These are phyloP conservation scores for Metrosideros polymorpha DNA, from an alignment of 441 rosid species.

Conservation along the genomic window DNA sequence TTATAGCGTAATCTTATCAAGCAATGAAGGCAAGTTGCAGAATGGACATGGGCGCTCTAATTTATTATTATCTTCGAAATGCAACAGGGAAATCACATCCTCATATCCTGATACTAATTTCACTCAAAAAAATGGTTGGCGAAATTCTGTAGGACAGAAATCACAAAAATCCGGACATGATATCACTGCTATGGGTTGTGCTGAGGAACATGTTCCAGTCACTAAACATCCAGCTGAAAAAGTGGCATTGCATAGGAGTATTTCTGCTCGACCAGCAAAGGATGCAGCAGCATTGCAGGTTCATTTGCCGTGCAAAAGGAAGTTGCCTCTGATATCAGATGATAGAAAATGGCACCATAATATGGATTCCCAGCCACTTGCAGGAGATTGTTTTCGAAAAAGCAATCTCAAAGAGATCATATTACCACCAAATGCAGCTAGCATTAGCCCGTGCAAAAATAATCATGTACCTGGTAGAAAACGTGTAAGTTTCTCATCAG, in stretches of 20 bases:
- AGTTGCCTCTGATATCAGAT: conserved; percentile 20
- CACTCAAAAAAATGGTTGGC: not conserved
- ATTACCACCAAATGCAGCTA: conserved; percentile 11
- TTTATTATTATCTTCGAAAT: conserved; percentile 5
- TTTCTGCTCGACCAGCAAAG: conserved; percentile 8
- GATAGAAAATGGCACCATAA: conserved; percentile 9
- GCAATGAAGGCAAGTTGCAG: conserved; percentile 10
- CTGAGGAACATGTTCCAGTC: conserved; percentile 2
- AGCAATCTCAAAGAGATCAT: conserved; percentile 5
- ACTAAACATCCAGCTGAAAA: conserved; percentile 3
- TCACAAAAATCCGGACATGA: conserved; percentile 4
- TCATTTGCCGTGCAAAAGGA: conserved; percentile 15
- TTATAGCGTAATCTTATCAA: conserved; percentile 23
- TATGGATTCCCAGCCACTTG: conserved; percentile 18
- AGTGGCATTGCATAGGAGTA: not conserved
- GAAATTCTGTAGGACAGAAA: conserved; percentile 2
- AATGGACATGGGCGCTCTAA: not conserved
- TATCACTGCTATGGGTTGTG: not conserved
- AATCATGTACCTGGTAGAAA: conserved; percentile 18
- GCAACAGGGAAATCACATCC: not conserved
- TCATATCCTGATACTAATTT: conserved; percentile 2
- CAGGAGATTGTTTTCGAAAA: conserved; percentile 2
- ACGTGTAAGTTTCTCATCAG: conserved; percentile 28
- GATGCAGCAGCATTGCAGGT: conserved; percentile 15
- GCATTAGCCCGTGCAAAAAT: conserved; percentile 3